Base-by-base conservation (phyloP, 1,139 yeast genomes). In the Spathaspora sp. region DNA sequence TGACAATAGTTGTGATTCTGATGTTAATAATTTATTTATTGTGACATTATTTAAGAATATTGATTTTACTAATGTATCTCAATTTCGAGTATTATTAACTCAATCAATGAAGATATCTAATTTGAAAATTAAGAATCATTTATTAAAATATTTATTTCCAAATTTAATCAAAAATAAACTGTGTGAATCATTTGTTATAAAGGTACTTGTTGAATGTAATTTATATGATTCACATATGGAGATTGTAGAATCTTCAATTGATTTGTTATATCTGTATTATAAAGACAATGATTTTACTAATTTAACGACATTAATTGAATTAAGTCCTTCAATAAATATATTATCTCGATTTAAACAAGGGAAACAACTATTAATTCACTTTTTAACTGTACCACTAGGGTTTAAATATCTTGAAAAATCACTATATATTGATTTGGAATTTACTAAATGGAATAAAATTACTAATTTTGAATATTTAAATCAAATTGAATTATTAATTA, bases 101-200 rank as follows among this genome's bases (percentile, higher is more conserved):
- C 87, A 87, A 58, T 80, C 87, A 1, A 66, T 90, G 45, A 77
- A 80, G 24, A 74, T 84, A 1, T 78, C 85, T 1, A 78, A 81
- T 47, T 62, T 63, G 26, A 68, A 72, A 4, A 70, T 88, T 6
- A 75, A 89, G 48, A 49, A 73, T 2, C 77, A 72, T 50, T 82
- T 90, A 0, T 80, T 93, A 0, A 73, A 73, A 29, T 66, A 75
- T 25, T 57, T 89, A 17, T 72, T 70, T n/a, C 64, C 85, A 0
- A 65, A 63, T 1, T 60, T 84, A 31, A 46, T 67, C n/a, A 58
- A 52, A 4, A 56, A 56, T 5, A 63, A 67, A 18, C 69, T 68
- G 39, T 64, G 73, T 50, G 69, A 71, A 46, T 53, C 56, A 8
- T 74, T 74, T 56, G 64, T 71, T 40, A 63, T 78, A 29, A 78